Percentiles rank a stretch among this genome's conserved stretches.
Evolutionary conservation across 768 basidiomycete species (phyloP).

Genomic region (Phlebiopsis flavidoalba): DNA sequence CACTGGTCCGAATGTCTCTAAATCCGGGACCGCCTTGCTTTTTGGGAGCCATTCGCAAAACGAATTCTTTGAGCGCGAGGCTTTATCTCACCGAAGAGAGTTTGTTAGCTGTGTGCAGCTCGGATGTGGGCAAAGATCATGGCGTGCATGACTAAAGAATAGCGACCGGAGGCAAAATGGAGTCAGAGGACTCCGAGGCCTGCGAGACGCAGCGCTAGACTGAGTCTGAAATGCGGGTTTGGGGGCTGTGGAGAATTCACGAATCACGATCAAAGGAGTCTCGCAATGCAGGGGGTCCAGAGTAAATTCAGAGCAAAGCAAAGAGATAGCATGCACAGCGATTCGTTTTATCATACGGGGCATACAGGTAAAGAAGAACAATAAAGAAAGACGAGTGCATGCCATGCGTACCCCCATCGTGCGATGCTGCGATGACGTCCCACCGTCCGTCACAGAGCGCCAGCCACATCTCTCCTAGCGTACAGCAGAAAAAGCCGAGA

Average conservation of each 20-base stretch:
- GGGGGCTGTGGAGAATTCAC: not conserved
- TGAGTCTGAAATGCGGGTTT: not conserved
- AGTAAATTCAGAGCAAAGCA: conserved; percentile 3
- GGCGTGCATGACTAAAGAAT: not conserved
- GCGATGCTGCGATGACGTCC: conserved; percentile 9
- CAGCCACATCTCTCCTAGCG: not conserved
- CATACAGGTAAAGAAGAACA: conserved; percentile 20
- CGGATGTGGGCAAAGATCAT: not conserved
- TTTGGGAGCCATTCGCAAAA: not conserved
- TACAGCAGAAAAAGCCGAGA: not conserved
- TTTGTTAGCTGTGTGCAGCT: not conserved
- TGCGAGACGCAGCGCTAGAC: not conserved
- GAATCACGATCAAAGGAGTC: not conserved
- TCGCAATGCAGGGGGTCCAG: not conserved
- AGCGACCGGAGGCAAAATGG: not conserved
- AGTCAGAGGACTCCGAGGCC: not conserved
- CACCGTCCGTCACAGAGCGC: conserved; percentile 1
- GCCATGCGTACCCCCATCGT: conserved; percentile 19
- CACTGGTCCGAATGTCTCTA: not conserved
- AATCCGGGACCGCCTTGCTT: not conserved
- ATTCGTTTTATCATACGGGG: conserved; percentile 21
- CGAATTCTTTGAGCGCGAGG: not conserved
- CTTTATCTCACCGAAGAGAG: not conserved
- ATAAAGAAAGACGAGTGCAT: conserved; percentile 17
- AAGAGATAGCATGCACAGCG: conserved; percentile 14